Base-by-base conservation (phyloP, 257 asterid species). In the Nemophila menziesii region DNA sequence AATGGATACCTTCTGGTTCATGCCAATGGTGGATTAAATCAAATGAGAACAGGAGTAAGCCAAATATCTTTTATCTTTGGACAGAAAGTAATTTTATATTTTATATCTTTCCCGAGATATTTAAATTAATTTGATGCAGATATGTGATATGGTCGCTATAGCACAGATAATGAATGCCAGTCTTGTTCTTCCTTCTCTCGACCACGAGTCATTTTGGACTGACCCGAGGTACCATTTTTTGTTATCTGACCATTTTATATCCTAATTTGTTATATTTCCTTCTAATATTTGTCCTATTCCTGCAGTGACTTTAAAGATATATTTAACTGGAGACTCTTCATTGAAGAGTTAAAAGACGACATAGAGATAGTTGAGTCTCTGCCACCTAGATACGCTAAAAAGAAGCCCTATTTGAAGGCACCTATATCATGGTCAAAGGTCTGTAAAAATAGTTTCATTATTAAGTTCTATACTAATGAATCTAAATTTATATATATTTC, bases 381-480 rank as follows among this genome's bases (percentile, higher is more conserved):
- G 65, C 97, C 97, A 3, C 22, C 66, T 12, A 33, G 66, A 27
- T 77, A 70, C 48, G 70, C 79, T 36, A 24, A 44, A 16, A 14
- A 62, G 44, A 64, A 55, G 49, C 72, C 80, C 29, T 38, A 39
- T 23, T 34, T 15, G 37, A 82, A 65, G 66, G 92, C 97, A 16
- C 97, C 97, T 0, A 52, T 81, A 15, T 86, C 97, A n/a, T 82
- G 97, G 97, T 82, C 97, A 11, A 82, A 73, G 97, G 97, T 86
- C 10, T 10, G 56, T 18, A 36, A 16, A 44, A 5, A 43, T 39
- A 20, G 29, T 22, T 51, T 8, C 33, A 11, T 20, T n/a, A n/a
- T n/a, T 21, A 13, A 20, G 11, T 43, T 21, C 3, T 52, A 19
- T 51, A 15, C 37, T 41, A 6, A 24, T 39, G 44, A 24, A 38